Conservation (phyloP, 352 stramenopile species). For the Phytopythium ostracodes region DNA sequence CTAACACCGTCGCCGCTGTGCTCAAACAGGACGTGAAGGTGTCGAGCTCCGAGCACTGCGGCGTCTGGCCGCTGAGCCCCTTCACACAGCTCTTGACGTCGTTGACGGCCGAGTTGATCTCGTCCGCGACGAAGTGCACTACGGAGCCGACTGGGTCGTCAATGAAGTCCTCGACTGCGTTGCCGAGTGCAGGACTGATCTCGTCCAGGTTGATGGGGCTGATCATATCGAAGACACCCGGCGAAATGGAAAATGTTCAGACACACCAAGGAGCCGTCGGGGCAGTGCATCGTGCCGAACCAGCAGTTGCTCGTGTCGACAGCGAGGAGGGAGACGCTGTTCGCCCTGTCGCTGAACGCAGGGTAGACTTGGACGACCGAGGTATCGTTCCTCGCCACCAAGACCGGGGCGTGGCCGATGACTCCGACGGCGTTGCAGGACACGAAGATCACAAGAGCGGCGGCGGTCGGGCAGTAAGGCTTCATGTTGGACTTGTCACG, state of each 20-base stretch:
- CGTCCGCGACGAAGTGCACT: neutral
- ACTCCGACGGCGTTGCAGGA: too few species aligned
- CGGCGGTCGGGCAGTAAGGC: neutral
- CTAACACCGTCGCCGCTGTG: neutral
- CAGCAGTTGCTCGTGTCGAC: neutral
- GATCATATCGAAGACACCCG: neutral
- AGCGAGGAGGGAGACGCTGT: neutral
- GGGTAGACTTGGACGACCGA: neutral
- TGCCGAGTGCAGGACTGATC: neutral
- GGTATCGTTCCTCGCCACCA: neutral
- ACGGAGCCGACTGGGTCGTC: neutral
- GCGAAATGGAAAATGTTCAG: neutral
- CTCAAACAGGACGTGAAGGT: neutral
- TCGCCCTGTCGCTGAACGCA: neutral
- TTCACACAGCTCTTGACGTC: neutral
- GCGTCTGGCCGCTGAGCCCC: neutral
- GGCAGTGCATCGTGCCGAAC: neutral
- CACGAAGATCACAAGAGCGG: neutral
- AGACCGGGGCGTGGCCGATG: neutral
- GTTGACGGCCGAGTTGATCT: slow-evolving; percentile 1
- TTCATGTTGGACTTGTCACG: neutral
- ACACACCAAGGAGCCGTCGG: neutral
- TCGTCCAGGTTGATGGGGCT: slow-evolving; percentile 3
- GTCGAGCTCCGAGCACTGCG: neutral
- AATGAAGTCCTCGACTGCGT: neutral